Evolutionary conservation across 2,329 filamentous ascomycete genomes (phyloP).

Genomic region (Phialophora verrucosa): DNA sequence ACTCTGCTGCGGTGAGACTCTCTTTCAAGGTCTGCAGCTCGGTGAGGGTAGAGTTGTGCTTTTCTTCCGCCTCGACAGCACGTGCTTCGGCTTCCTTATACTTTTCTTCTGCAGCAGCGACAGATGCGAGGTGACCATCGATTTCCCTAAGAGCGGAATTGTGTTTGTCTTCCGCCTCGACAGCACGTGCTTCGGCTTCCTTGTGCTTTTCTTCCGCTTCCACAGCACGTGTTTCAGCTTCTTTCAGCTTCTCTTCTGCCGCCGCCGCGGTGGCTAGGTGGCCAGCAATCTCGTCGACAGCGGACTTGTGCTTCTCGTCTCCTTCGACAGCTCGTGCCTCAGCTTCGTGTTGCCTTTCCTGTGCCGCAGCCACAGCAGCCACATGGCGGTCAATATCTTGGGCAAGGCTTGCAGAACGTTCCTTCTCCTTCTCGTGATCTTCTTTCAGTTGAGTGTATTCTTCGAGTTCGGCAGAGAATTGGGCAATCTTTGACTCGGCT

Average conservation of each 20-base stretch:
- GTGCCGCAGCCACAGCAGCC: constrained; percentile 16
- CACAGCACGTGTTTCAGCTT: constrained; percentile 1
- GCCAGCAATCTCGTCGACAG: constrained; percentile 1
- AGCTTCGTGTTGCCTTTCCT: constrained; percentile 17
- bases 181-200: not conserved
- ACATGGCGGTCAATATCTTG: constrained; percentile 18
- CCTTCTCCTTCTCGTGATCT: constrained; percentile 9
- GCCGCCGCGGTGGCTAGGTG: constrained; percentile 1
- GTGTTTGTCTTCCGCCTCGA: constrained; percentile 7
- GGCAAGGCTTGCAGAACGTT: constrained; percentile 14
- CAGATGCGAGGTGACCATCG: not conserved
- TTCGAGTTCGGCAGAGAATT: constrained; percentile 25
- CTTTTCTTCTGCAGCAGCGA: not conserved
- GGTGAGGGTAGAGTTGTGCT: constrained; percentile 17
- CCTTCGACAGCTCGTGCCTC: constrained; percentile 13
- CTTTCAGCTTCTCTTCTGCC: constrained; percentile 8
- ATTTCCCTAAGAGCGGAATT: not conserved
- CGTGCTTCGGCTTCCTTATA: constrained; percentile 1
- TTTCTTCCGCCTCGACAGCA: constrained; percentile 8
- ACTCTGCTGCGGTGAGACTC: constrained; percentile 15
- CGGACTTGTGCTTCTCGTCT: constrained; percentile 13
- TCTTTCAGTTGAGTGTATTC: constrained; percentile 21
- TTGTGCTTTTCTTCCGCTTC: constrained; percentile 10
- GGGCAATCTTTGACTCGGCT: constrained; percentile 23
- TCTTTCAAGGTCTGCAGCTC: constrained; percentile 27